Conservation (phyloP, 2,329 filamentous ascomycete species). For the Xylaria sp. region DNA sequence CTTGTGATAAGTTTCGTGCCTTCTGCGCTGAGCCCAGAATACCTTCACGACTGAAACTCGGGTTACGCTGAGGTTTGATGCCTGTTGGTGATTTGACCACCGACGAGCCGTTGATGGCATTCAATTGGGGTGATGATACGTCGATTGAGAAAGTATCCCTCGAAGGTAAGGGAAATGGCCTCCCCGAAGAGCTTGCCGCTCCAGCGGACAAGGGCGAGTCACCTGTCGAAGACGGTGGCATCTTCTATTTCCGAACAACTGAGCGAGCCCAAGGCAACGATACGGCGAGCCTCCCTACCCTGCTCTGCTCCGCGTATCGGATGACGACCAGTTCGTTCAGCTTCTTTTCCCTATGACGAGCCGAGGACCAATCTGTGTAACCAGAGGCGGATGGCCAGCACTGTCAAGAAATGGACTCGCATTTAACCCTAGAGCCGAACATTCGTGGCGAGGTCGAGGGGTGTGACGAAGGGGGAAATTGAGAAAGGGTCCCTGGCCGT, state of each 20-base stretch:
- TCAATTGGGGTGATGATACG: constrained; percentile 52
- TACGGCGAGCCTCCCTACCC: constrained; percentile 45
- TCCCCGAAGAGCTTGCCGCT: constrained; percentile 45
- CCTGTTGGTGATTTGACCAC: constrained; percentile 58
- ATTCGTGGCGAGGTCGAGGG: constrained; percentile 23
- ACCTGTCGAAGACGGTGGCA: constrained; percentile 61
- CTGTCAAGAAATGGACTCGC: constrained; percentile 33
- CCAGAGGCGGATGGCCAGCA: constrained; percentile 32
- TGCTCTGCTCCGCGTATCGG: constrained; percentile 31
- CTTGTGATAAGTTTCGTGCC: constrained; percentile 60
- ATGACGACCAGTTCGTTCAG: constrained; percentile 24
- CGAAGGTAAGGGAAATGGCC: constrained; percentile 52
- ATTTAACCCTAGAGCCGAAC: constrained; percentile 36
- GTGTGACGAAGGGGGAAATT: constrained; percentile 35
- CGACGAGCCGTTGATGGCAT: constrained; percentile 48
- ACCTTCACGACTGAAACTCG: constrained; percentile 60
- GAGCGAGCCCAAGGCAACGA: constrained; percentile 56
- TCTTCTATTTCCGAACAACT: constrained; percentile 44
- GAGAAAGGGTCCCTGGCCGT: constrained; percentile 29
- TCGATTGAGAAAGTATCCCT: constrained; percentile 58
- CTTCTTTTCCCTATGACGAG: not conserved
- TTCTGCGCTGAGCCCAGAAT: constrained; percentile 61
- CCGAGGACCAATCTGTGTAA: constrained; percentile 34
- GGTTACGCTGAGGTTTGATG: constrained; percentile 54
- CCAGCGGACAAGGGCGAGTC: constrained; percentile 56